Evolutionary conservation across 495 filamentous ascomycete genomes (phyloP).

Genomic region (Pyronema omphalodes): DNA sequence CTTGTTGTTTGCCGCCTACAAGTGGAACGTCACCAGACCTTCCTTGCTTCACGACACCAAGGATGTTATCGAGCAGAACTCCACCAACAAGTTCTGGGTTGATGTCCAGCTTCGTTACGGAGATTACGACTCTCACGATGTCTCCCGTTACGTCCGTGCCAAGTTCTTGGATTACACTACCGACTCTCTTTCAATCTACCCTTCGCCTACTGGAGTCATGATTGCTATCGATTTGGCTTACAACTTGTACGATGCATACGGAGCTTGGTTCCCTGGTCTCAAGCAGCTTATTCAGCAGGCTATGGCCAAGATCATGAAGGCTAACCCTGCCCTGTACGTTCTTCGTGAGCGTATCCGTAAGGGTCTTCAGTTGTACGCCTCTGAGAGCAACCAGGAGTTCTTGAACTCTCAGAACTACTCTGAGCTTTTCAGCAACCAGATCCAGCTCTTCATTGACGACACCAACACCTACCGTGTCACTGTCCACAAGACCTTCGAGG

Average conservation of each 20-base stretch:
- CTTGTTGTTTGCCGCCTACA: conserved; percentile 90
- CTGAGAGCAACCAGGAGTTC: conserved; percentile 98
- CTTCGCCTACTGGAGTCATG: conserved; percentile 94
- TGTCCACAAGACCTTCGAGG: conserved; percentile 99
- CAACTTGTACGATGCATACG: conserved; percentile 94
- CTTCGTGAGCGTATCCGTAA: conserved; percentile 95
- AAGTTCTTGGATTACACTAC: conserved; percentile 99
- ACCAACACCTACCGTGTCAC: conserved; percentile 99
- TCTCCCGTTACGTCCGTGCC: conserved; percentile 90
- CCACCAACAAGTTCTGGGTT: conserved; percentile 98
- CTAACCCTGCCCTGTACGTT: conserved; percentile 92
- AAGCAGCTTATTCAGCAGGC: conserved; percentile 95
- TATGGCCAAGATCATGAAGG: conserved; percentile 99
- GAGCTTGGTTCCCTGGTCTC: conserved; percentile 94
- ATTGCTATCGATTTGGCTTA: conserved; percentile 96
- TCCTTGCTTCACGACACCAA: conserved; percentile 92
- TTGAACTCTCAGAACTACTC: conserved; percentile 99
- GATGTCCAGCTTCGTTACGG: conserved; percentile 97
- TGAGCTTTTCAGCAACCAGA: conserved; percentile 96
- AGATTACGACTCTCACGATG: conserved; percentile 98
- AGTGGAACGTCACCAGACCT: conserved; percentile 93
- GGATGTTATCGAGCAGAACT: conserved; percentile 83
- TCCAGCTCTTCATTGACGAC: conserved; percentile 97
- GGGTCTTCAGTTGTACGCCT: conserved; percentile 94
- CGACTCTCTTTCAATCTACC: conserved; percentile 98